phyloP scores from a whole-genome alignment of 2,329 filamentous ascomycete species.

The Pyricularia pennisetigena region DNA sequence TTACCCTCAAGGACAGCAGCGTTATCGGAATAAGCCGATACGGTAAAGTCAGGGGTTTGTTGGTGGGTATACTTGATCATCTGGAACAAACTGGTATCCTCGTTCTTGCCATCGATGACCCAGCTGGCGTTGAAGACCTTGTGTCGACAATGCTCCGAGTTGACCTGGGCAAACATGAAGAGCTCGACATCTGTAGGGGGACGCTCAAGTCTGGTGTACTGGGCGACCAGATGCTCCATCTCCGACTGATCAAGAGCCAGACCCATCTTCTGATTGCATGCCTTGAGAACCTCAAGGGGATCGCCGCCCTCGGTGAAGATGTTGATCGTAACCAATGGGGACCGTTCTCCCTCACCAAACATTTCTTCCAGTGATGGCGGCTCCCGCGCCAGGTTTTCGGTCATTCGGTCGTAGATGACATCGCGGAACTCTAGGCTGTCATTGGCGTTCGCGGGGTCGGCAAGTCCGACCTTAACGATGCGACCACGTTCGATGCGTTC shows the following conservation, averaged over 20 bases:
- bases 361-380: constrained; percentile 64
- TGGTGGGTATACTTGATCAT: constrained; percentile 98
- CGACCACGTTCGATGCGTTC: constrained; percentile 82
- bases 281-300: constrained; percentile 63
- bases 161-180: constrained; percentile 99
- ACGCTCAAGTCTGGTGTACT: constrained; percentile 58
- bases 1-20: constrained; percentile 81
- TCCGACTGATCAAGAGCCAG: constrained; percentile 81
- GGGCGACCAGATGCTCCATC: constrained; percentile 88
- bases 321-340: constrained; percentile 63
- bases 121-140: constrained; percentile 97
- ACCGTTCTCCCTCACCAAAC: constrained; percentile 60
- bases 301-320: constrained; percentile 56
- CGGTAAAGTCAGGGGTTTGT: constrained; percentile 67
- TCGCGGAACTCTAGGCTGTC: constrained; percentile 51
- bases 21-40: constrained; percentile 96
- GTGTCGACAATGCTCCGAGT: constrained; percentile 80
- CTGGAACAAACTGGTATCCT: constrained; percentile 73
- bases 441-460: constrained; percentile 35
- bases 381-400: constrained; percentile 62
- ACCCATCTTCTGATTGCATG: constrained; percentile 76
- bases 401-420: constrained; percentile 88
- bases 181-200: constrained; percentile 83
- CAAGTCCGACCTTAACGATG: constrained; percentile 59
- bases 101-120: constrained; percentile 80